Percentiles rank a stretch among this genome's conserved stretches.
These are phyloP conservation scores for Talaromyces liani DNA, from an alignment of 495 filamentous ascomycete genomes.

Conservation along the genomic window DNA sequence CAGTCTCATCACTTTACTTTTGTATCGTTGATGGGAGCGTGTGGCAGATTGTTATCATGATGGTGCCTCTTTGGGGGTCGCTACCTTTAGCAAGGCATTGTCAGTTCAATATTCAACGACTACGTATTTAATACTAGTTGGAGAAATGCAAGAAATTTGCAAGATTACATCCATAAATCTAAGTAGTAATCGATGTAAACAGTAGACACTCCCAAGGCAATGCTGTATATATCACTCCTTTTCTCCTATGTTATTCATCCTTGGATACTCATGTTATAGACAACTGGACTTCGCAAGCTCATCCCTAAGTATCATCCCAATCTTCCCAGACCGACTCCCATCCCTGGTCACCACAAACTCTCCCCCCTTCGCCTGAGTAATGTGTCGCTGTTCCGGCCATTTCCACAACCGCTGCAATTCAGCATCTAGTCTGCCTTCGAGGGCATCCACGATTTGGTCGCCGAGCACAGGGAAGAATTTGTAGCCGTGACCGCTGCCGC, in stretches of 20 bases:
- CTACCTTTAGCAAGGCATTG: neutral
- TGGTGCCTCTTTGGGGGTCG: neutral
- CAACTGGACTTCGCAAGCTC: conserved; percentile 32
- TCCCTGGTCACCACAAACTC: conserved; percentile 52
- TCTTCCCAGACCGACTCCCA: conserved; percentile 26
- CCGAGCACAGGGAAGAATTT: conserved; percentile 87
- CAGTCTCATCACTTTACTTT: neutral
- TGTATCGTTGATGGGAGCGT: neutral
- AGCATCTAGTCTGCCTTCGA: conserved; percentile 48
- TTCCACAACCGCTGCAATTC: conserved; percentile 60
- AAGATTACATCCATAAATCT: neutral
- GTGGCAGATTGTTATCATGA: neutral
- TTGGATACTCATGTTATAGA: neutral
- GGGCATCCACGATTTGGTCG: conserved; percentile 62
- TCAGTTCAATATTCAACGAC: neutral
- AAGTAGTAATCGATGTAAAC: neutral
- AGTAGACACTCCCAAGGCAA: too few relatives aligned
- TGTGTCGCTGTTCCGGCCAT: conserved; percentile 42
- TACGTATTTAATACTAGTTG: neutral
- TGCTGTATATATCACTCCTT: too few relatives aligned
- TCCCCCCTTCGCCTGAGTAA: neutral
- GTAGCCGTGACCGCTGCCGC: conserved; percentile 80
- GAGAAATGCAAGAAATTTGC: neutral
- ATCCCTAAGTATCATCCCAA: conserved; percentile 24
- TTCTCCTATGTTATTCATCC: too few relatives aligned